Conservation (phyloP, 1,139 yeast species). For the Debaryomyces fabryi region DNA sequence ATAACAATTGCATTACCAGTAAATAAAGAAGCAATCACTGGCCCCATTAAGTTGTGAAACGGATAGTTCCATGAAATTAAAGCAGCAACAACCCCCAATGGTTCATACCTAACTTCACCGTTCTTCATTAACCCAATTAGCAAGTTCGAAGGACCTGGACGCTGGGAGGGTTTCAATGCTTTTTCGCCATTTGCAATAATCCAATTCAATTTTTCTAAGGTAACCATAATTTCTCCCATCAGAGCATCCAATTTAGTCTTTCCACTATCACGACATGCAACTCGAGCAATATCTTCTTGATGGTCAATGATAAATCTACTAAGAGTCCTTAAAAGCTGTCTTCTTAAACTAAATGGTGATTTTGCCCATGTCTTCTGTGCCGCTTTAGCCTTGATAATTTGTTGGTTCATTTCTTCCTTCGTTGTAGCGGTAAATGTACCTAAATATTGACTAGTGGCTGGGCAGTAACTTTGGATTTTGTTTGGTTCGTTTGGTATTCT, state of each 20-base stretch:
- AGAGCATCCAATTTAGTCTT: constrained; percentile 95
- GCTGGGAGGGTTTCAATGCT: constrained; percentile 66
- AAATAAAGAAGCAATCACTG: constrained; percentile 82
- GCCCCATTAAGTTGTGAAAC: constrained; percentile 89
- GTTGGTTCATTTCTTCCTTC: constrained; percentile 66
- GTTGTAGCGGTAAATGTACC: constrained; percentile 71
- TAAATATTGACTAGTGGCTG: constrained; percentile 90
- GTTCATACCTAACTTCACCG: constrained; percentile 92
- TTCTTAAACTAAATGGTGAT: constrained; percentile 61
- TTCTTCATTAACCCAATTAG: constrained; percentile 73
- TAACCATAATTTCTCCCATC: constrained; percentile 93
- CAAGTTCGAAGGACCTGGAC: constrained; percentile 86
- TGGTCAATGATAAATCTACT: constrained; percentile 72
- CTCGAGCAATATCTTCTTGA: constrained; percentile 84
- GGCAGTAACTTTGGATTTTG: constrained; percentile 83
- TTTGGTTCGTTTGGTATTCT: constrained; percentile 60
- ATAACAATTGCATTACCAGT: constrained; percentile 90
- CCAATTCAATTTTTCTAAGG: constrained; percentile 92
- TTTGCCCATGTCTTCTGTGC: constrained; percentile 67
- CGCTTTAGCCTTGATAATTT: constrained; percentile 53
- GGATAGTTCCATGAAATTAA: constrained; percentile 97
- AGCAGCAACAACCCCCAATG: constrained; percentile 87
- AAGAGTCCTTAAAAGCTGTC: constrained; percentile 71
- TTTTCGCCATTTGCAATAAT: constrained; percentile 78
- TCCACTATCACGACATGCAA: constrained; percentile 96